Conservation (phyloP, 805 yeast species). For the Metschnikowia dekortorum region DNA sequence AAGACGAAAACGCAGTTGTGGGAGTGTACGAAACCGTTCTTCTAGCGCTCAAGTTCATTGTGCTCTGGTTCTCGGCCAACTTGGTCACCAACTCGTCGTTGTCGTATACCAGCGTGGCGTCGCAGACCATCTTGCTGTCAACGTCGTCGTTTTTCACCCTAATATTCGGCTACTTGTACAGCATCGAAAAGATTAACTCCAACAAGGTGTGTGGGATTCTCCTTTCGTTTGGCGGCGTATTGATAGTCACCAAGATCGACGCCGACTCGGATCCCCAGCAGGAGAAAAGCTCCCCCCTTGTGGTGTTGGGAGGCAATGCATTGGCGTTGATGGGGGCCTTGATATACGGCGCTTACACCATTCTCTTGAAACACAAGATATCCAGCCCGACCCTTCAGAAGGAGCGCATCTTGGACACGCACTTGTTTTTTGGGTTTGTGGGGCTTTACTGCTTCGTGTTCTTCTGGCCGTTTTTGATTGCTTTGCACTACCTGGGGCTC, state of each 20-base stretch:
- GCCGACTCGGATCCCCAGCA: constrained; percentile 13
- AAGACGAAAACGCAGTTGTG: constrained; percentile 23
- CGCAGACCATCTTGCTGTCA: constrained; percentile 89
- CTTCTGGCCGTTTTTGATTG: constrained; percentile 76
- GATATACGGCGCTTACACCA: constrained; percentile 89
- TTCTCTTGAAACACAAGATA: constrained; percentile 69
- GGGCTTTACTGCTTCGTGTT: constrained; percentile 74
- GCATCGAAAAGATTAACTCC: constrained; percentile 63
- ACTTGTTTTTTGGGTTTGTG: constrained; percentile 89
- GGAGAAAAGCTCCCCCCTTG: constrained; percentile 8
- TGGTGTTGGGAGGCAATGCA: constrained; percentile 60
- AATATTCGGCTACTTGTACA: constrained; percentile 66
- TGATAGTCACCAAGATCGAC: constrained; percentile 73
- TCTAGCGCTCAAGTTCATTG: constrained; percentile 75
- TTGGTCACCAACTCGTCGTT: constrained; percentile 80
- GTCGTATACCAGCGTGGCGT: constrained; percentile 85
- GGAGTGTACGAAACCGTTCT: constrained; percentile 58
- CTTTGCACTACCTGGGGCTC: constrained; percentile 58
- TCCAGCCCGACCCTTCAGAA: constrained; percentile 39
- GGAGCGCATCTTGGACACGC: constrained; percentile 77
- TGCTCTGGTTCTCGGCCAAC: constrained; percentile 89
- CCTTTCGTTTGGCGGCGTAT: constrained; percentile 72
- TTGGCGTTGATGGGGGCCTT: constrained; percentile 82
- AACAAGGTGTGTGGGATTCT: constrained; percentile 67
- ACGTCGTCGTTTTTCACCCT: constrained; percentile 93